phyloP scores from a whole-genome alignment of 1,139 yeast species.

The Geotrichum europaeum region DNA sequence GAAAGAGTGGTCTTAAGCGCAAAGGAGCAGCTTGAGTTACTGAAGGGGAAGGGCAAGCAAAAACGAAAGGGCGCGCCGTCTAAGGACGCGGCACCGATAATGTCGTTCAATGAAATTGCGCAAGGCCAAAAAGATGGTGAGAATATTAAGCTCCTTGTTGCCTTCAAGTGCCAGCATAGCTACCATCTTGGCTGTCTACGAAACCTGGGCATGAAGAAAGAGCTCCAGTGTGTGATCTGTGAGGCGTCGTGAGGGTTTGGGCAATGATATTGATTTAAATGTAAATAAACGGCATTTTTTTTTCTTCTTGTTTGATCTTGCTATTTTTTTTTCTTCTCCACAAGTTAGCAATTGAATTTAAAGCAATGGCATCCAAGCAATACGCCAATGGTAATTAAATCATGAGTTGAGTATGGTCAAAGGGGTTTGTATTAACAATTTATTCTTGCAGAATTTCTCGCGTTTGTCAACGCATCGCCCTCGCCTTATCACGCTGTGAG shows the following conservation, averaged over 20 bases:
- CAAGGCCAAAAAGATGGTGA: conserved; percentile 21
- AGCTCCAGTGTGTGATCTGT: conserved; percentile 19
- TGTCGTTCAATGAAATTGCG: conserved; percentile 17
- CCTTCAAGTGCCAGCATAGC: conserved; percentile 57
- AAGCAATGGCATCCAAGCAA: conserved; percentile 16
- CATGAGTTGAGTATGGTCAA: neutral
- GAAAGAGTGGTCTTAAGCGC: neutral
- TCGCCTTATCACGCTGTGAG: conserved; percentile 93
- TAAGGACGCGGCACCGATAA: neutral
- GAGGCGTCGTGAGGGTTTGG: neutral
- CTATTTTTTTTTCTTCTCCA: neutral
- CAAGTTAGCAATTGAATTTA: neutral
- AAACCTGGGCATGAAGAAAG: conserved; percentile 37
- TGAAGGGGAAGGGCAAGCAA: conserved; percentile 15
- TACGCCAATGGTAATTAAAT: conserved; percentile 16
- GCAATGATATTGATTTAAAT: neutral
- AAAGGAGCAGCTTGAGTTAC: conserved; percentile 9
- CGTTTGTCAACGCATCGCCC: conserved; percentile 79
- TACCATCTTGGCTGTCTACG: conserved; percentile 60
- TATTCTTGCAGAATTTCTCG: conserved; percentile 47
- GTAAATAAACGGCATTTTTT: neutral
- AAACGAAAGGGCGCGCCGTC: neutral
- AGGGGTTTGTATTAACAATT: neutral
- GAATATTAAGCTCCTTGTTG: conserved; percentile 33
- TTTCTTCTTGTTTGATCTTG: neutral